Evolutionary conservation across 176 grass and related monocot genomes (phyloP), one percentile per base, ranked within the genome.

Genomic region (Zea mays): DNA sequence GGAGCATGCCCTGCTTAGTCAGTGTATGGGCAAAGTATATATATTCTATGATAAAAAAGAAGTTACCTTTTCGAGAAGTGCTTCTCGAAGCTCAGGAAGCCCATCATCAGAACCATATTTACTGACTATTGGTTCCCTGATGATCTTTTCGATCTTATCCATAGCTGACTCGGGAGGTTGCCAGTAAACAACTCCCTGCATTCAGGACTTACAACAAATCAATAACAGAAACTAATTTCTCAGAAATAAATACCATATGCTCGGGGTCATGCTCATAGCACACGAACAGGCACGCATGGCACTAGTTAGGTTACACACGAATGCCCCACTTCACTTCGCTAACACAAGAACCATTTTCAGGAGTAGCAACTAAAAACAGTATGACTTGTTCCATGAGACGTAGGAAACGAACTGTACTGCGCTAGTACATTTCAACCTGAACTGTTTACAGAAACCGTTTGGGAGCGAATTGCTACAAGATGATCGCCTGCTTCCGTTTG

Each of bases 111-210:
- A 85, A 74, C 96, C 96, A 83, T 99, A 99, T 78, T 56, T 87
- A 80, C 92, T 99, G 61, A 55, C 20, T 17, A 72, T 59, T 64
- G 96, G 96, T 62, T 93, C 88, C 86, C 92, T 87, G 65, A 99
- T 39, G 66, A 90, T 67, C 36, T 99, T 82, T 68, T 99, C 90
- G 6, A 89, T 79, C 77, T 93, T 95, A 27, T 81, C 82, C 43
- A 99, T 14, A 79, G 96, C 92, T 65, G 78, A 11, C 76, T 90
- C 88, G 12, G 96, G 96, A 61, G 96, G 92, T 83, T 93, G 90
- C 96, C 96, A 99, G 67, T 99, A 95, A 82, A 99, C 96, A 80
- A 99, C 58, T 79, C 96, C 96, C 96, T 99, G 59, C 80, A 81
- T 69, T 46, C 61, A 76, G 27, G 27, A 27, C 27, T 27, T 27